Evolutionary conservation across 2,329 filamentous ascomycete species (phyloP), one percentile per base, ranked within the genome.

Genomic region (Rhexocercosporidium sp.): DNA sequence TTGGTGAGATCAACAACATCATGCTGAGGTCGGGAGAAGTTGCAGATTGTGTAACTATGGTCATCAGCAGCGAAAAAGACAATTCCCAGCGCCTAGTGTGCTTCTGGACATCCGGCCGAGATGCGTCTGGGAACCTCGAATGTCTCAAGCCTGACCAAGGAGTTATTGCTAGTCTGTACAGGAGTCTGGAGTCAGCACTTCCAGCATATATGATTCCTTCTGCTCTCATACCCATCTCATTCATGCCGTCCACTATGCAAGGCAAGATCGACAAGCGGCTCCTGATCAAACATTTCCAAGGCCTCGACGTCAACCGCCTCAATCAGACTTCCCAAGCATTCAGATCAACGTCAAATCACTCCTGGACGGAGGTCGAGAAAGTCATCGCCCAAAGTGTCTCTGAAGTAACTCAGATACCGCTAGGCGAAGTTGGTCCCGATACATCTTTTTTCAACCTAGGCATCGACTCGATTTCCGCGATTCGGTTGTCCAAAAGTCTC

Each of bases 381-480:
- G 70, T 75, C 0, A 82, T 96, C 63, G 86, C 86, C 0, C 70
- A 81, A 0, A 79, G 84, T 1, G 78, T 96, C 7, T 81, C 86
- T 0, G 72, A 82, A 5, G 79, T 84, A 0, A 81, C 90, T 1
- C 75, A 79, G 0, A 75, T 87, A 0, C 74, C 85, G 0, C 65
- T 75, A 3, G 72, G 76, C 0, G 78, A 82, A 0, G 82, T 97
- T 44, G 80, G 79, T 11, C 85, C 86, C 37, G 89, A 89, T 79
- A 90, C 88, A 0, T 93, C 93, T 0, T 91, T 97, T 68, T 89
- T 91, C 64, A 87, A 85, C n/a, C 78, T 97, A 2, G 94, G 94
- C 0, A 78, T 97, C 6, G 93, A 97, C 76, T 97, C 94, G 0
- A 88, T 97, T 29, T 91, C 90, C 8, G 92, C 92, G 0, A 96